phyloP scores from a whole-genome alignment of 2,329 filamentous ascomycete species.

The Cadophora luteo-olivacea region DNA sequence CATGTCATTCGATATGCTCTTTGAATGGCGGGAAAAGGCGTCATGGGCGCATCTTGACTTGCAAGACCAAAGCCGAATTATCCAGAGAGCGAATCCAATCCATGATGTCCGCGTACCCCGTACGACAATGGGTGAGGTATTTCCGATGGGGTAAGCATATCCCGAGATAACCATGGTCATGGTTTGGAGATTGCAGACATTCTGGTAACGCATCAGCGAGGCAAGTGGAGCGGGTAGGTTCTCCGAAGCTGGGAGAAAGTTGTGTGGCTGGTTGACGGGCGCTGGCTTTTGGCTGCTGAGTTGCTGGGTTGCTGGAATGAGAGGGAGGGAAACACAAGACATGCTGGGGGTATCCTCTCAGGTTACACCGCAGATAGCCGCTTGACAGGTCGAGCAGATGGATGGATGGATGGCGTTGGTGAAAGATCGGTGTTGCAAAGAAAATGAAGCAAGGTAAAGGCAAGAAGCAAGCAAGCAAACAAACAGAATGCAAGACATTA shows the following conservation, averaged over 20 bases:
- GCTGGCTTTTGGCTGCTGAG: not conserved
- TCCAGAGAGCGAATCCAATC: not conserved
- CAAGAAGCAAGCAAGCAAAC: conserved; percentile 7
- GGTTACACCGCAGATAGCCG: conserved; percentile 34
- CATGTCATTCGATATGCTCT: not conserved
- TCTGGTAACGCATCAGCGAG: too few relatives aligned
- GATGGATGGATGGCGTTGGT: conserved; percentile 10
- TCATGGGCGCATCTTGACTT: conserved; percentile 2
- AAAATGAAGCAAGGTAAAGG: conserved; percentile 2
- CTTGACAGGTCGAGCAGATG: conserved; percentile 25
- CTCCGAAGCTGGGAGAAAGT: not conserved
- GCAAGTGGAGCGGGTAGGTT: not conserved
- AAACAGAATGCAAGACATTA: not conserved
- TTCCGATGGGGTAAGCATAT: not conserved
- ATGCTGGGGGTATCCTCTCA: conserved; percentile 1
- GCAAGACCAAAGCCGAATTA: not conserved
- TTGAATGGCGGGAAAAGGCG: not conserved
- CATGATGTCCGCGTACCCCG: not conserved
- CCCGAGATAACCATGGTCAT: conserved; percentile 5
- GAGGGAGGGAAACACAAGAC: not conserved
- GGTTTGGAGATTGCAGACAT: not conserved
- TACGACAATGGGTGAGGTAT: not conserved
- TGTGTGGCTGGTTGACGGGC: not conserved
- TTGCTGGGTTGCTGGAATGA: not conserved
- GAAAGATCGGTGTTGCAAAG: conserved; percentile 14